Evolutionary conservation across 2,329 filamentous ascomycete genomes (phyloP), one percentile per base, ranked within the genome.

Genomic region (Monosporascus sp.): DNA sequence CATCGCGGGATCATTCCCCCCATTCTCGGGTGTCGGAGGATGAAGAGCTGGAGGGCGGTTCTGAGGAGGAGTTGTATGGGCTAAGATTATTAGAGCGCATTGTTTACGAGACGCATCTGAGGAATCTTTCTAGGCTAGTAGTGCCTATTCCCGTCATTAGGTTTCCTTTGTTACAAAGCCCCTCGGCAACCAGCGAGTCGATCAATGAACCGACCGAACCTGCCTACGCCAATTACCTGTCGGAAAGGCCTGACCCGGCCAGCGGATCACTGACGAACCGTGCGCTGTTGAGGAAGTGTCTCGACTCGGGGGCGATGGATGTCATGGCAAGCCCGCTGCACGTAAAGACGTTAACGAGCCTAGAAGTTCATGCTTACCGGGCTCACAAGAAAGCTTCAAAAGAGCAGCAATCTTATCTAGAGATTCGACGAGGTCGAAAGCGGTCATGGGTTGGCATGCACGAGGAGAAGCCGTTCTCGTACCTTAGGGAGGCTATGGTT

Each of bases 401-500:
- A 64, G 88, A 92, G 64, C 86, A 91, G 65, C 80, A 87, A 55
- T 82, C 85, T 19, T 80, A 91, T 56, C 68, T 91, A 53, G 87
- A 88, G 55, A 77, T 87, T 55, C 87, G 87, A 65, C 85, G 87
- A 60, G 85, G 86, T 45, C 82, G 91, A 52, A 95, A 95, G 70
- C 83, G 91, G 51, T 96, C 92, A 0, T 96, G 92, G 92, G 91
- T 96, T 43, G 91, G 92, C 26, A 81, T 95, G 11, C 84, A 89
- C 64, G 89, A 93, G 60, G 83, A 90, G 62, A 88, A 92, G 67
- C 91, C 91, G 1, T 96, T 91, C 72, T 86, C 90, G 17, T 96
- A 96, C 71, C 74, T 97, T 52, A 81, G 92, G 55, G 92, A 97
- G 73, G 89, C 89, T 49, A 96, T 97, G 91, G 92, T 97, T 5